phyloP scores from a whole-genome alignment of 257 asterid genomes.

The Oldenlandia corymbosa region DNA sequence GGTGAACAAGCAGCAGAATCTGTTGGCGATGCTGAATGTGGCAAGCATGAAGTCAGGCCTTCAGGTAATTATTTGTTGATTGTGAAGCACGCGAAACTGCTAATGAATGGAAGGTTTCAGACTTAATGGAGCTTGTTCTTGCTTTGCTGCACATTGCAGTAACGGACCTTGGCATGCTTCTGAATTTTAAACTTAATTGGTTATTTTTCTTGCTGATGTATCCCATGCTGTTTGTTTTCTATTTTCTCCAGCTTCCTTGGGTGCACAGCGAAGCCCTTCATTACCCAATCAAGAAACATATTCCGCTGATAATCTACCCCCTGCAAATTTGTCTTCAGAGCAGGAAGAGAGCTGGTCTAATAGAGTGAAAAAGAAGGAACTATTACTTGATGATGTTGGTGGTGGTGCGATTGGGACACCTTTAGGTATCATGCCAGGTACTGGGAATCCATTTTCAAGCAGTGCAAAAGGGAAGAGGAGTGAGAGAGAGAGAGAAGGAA shows the following conservation, averaged over 20 bases:
- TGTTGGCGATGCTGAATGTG: conserved; percentile 46
- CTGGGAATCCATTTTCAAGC: conserved; percentile 62
- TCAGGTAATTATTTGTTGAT: conserved; percentile 41
- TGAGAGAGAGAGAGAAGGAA: conserved; percentile 72
- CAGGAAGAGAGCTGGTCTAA: conserved; percentile 53
- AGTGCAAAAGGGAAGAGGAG: conserved; percentile 87
- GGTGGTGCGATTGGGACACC: conserved; percentile 37
- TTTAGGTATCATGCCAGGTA: conserved; percentile 39
- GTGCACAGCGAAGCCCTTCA: conserved; percentile 64
- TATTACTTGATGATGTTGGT: conserved; percentile 69
- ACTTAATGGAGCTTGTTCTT: neutral
- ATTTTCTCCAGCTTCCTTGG: conserved; percentile 52
- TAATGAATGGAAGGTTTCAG: neutral
- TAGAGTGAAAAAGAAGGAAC: conserved; percentile 62
- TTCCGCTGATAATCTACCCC: conserved; percentile 41
- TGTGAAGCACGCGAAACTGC: neutral
- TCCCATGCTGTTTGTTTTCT: neutral
- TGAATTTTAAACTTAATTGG: neutral
- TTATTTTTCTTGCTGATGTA: conserved; percentile 8
- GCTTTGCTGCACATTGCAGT: neutral
- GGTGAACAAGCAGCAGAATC: conserved; percentile 38
- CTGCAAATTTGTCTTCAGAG: conserved; percentile 46
- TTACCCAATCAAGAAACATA: conserved; percentile 41
- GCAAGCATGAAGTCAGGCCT: conserved; percentile 56
- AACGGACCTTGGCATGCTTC: neutral